Evolutionary conservation across 2,329 filamentous ascomycete genomes (phyloP).

Genomic region (Penicillium expansum): DNA sequence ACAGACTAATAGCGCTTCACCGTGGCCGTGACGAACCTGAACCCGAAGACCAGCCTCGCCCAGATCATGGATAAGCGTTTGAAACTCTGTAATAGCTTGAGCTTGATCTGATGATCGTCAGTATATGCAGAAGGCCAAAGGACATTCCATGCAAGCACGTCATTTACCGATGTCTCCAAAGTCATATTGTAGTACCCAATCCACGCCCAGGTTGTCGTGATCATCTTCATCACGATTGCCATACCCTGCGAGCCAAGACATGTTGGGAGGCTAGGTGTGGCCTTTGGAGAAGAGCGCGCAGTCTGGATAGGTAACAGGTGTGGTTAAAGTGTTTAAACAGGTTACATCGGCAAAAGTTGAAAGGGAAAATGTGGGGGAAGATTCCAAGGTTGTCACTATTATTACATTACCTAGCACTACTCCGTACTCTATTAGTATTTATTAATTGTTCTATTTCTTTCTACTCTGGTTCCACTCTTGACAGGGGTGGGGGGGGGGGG

Average conservation of each 20-base stretch:
- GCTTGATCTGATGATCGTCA: conserved; percentile 54
- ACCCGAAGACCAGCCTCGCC: conserved; percentile 77
- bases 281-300: background rate
- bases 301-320: background rate
- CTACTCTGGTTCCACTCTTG: background rate
- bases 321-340: background rate
- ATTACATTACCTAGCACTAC: background rate
- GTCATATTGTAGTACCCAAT: conserved; percentile 82
- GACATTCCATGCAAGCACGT: conserved; percentile 13
- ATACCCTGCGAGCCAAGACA: conserved; percentile 29
- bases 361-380: background rate
- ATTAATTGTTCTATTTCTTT: background rate
- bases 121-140: conserved; percentile 10
- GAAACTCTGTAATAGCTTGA: conserved; percentile 71
- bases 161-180: conserved; percentile 63
- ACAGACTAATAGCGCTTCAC: conserved; percentile 75
- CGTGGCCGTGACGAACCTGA: conserved; percentile 78
- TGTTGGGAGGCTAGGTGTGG: conserved; percentile 7
- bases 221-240: conserved; percentile 35
- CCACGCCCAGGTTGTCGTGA: conserved; percentile 69
- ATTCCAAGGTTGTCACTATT: background rate
- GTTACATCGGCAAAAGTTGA: background rate
- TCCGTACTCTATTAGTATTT: no score
- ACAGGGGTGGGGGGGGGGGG: background rate
- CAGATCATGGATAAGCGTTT: conserved; percentile 72